A percentile compares a stretch with the other conserved stretches of the same genome.
phyloP scores from a whole-genome alignment of 2,329 filamentous ascomycete species.

The Domatiomyces globalis region DNA sequence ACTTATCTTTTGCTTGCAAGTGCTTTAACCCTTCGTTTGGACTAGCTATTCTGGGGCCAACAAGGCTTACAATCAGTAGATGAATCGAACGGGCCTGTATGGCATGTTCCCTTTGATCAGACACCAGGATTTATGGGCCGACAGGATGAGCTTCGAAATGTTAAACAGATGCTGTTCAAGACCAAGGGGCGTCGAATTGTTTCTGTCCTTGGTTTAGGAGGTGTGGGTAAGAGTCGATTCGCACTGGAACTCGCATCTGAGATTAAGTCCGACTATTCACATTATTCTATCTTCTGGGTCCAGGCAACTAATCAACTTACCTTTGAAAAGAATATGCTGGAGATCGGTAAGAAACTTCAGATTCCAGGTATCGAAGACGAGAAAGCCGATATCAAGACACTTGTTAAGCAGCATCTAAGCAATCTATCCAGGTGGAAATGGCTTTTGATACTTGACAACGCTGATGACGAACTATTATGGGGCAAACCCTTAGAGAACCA shows the following conservation, averaged over 20 bases:
- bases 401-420: slow-evolving; percentile 7
- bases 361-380: slow-evolving; percentile 3
- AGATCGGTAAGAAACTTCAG: slow-evolving; percentile 4
- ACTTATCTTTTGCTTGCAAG: no score
- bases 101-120: slow-evolving; percentile 2
- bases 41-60: no score
- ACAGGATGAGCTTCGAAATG: background rate
- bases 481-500: background rate
- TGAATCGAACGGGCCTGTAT: no score
- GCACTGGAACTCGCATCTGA: slow-evolving; percentile 2
- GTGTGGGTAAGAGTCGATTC: slow-evolving; percentile 5
- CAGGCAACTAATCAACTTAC: slow-evolving; percentile 1
- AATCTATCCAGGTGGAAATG: slow-evolving; percentile 6
- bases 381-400: slow-evolving; percentile 5
- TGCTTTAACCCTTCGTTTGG: no score
- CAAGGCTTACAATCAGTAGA: no score
- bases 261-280: background rate
- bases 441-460: slow-evolving; percentile 18
- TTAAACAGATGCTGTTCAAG: slow-evolving; percentile 1
- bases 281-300: slow-evolving; percentile 7
- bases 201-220: slow-evolving; percentile 5
- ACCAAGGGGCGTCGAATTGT: slow-evolving; percentile 1
- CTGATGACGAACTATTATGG: slow-evolving; percentile 9
- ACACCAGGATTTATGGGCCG: slow-evolving; percentile 3
- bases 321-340: slow-evolving; percentile 4